These are phyloP conservation scores for Dentipellis sp. DNA, from an alignment of 768 basidiomycete genomes.

Conservation along the genomic window DNA sequence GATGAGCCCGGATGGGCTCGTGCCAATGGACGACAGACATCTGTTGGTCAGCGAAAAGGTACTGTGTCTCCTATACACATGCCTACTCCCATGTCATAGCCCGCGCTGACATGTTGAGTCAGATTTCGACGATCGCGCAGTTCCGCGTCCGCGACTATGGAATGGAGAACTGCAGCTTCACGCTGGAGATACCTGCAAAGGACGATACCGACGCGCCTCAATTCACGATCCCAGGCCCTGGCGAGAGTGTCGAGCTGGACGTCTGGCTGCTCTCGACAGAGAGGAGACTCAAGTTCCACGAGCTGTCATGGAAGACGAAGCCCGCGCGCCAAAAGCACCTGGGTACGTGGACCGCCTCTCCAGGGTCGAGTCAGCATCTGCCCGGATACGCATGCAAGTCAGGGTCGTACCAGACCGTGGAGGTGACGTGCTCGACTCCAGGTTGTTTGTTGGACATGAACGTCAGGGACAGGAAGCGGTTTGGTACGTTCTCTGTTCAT, in stretches of 20 bases:
- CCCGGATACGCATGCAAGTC: background rate
- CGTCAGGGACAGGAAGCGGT: background rate
- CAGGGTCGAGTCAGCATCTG: background rate
- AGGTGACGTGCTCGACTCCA: background rate
- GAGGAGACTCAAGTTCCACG: background rate
- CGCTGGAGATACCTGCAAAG: background rate
- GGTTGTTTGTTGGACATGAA: background rate
- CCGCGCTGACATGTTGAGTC: background rate
- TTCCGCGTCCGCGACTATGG: background rate
- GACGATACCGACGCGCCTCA: background rate
- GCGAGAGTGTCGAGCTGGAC: background rate
- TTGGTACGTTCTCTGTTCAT: background rate
- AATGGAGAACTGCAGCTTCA: background rate
- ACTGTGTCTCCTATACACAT: background rate
- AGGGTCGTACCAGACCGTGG: background rate
- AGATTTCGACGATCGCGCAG: background rate
- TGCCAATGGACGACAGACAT: slow-evolving; percentile 2
- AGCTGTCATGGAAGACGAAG: background rate
- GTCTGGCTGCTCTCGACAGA: background rate
- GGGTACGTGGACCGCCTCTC: background rate
- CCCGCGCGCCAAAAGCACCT: background rate
- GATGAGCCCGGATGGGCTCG: slow-evolving; percentile 1
- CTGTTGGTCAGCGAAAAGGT: background rate
- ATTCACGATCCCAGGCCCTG: background rate
- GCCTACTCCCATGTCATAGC: background rate